These are phyloP conservation scores for Aureobasidium melanogenum DNA, from an alignment of 2,329 filamentous ascomycete genomes.

Conservation along the genomic window DNA sequence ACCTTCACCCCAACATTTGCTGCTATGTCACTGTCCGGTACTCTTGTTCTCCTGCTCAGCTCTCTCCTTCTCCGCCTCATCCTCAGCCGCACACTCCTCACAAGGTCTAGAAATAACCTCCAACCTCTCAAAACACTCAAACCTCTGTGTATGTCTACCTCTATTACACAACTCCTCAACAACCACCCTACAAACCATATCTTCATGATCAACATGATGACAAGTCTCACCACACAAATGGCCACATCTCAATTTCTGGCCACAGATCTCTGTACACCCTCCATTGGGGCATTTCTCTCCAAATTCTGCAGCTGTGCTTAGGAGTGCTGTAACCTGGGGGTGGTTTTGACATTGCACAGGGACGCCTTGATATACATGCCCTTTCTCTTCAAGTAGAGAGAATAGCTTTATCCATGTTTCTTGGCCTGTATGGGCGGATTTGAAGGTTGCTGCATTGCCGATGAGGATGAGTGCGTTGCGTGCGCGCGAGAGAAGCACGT, in stretches of 20 bases:
- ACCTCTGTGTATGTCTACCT: neutral
- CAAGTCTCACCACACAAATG: constrained; percentile 55
- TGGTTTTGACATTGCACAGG: constrained; percentile 54
- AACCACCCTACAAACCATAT: constrained; percentile 39
- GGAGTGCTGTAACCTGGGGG: constrained; percentile 37
- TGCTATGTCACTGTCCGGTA: too few species aligned
- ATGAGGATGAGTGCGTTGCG: constrained; percentile 64
- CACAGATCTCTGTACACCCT: constrained; percentile 55
- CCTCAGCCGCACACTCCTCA: neutral
- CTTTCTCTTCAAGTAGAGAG: constrained; percentile 12
- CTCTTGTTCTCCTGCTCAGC: neutral
- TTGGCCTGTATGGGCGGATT: constrained; percentile 14
- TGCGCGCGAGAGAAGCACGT: constrained; percentile 59
- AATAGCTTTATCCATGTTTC: constrained; percentile 17
- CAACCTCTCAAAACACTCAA: neutral
- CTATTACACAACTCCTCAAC: neutral
- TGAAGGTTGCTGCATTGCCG: constrained; percentile 43
- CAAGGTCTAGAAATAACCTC: neutral
- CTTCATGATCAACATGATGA: constrained; percentile 54
- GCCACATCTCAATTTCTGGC: constrained; percentile 44
- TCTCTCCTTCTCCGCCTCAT: neutral
- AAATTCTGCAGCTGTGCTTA: constrained; percentile 50
- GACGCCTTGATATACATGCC: constrained; percentile 44
- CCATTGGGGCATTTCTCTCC: constrained; percentile 57
- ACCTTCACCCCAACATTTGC: too few species aligned